Evolutionary conservation across 148 eudicot genomes (phyloP).

Genomic region (Silene latifolia): DNA sequence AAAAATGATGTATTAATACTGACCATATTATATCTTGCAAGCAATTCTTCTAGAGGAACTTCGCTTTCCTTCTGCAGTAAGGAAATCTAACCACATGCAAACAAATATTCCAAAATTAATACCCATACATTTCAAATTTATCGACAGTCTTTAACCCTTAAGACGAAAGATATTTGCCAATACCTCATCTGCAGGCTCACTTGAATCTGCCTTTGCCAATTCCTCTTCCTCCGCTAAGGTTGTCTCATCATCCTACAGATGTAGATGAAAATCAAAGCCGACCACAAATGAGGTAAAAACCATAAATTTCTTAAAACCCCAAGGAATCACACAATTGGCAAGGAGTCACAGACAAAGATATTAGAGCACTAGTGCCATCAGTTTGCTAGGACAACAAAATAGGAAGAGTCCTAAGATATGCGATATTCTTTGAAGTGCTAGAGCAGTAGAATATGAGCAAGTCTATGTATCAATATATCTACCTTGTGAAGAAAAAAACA

Average conservation of each 20-base stretch:
- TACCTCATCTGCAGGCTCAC: slow-evolving; percentile 73
- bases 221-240: slow-evolving; percentile 93
- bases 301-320: background rate
- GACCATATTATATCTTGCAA: slow-evolving; percentile 83
- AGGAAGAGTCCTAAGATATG: background rate
- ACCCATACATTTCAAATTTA: background rate
- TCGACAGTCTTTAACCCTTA: background rate
- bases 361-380: background rate
- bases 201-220: slow-evolving; percentile 65
- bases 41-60: slow-evolving; percentile 72
- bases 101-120: background rate
- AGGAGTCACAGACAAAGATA: background rate
- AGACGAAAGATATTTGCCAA: slow-evolving; percentile 2
- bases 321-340: slow-evolving; percentile 1
- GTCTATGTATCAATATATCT: background rate
- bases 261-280: slow-evolving; percentile 6
- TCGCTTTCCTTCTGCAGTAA: slow-evolving; percentile 88
- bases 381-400: background rate
- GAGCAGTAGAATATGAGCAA: slow-evolving; percentile 8
- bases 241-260: slow-evolving; percentile 87
- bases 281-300: slow-evolving; percentile 9
- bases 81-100: slow-evolving; percentile 47
- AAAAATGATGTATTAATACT: slow-evolving; percentile 15
- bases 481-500: background rate
- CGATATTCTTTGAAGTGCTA: background rate